These are phyloP conservation scores for Myxozyma neotropica DNA, from an alignment of 805 yeast genomes.

Conservation along the genomic window DNA sequence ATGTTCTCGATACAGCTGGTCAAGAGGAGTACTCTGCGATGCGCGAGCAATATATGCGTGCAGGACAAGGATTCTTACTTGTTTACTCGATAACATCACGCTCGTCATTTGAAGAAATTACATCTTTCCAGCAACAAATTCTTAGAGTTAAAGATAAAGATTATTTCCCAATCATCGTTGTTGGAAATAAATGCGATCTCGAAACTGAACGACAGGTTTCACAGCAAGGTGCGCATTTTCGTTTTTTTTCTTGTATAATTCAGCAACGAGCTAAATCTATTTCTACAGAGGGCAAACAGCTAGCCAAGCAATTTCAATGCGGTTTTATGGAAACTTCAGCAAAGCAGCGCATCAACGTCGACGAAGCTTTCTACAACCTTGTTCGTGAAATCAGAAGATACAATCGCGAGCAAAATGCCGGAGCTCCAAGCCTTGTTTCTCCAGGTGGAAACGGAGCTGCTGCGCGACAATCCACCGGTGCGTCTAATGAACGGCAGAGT, in stretches of 20 bases:
- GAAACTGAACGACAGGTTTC: slow-evolving; percentile 66
- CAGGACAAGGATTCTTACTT: slow-evolving; percentile 70
- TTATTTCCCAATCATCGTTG: slow-evolving; percentile 75
- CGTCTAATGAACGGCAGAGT: slow-evolving; percentile 15
- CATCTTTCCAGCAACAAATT: slow-evolving; percentile 78
- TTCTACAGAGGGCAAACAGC: slow-evolving; percentile 69
- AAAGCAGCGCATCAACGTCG: slow-evolving; percentile 86
- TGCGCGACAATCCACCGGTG: slow-evolving; percentile 6
- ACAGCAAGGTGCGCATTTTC: slow-evolving; percentile 28
- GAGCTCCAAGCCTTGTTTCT: slow-evolving; percentile 3
- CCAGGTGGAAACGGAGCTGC: slow-evolving; percentile 13
- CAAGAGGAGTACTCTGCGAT: slow-evolving; percentile 78
- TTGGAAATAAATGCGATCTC: slow-evolving; percentile 77
- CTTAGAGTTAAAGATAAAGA: slow-evolving; percentile 75
- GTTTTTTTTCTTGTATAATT: background rate
- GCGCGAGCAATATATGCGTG: slow-evolving; percentile 77
- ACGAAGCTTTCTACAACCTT: slow-evolving; percentile 73
- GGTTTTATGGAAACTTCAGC: slow-evolving; percentile 89
- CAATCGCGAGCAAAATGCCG: slow-evolving; percentile 29
- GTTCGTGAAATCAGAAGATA: slow-evolving; percentile 52
- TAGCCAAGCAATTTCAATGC: slow-evolving; percentile 65
- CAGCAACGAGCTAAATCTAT: background rate
- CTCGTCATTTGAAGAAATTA: slow-evolving; percentile 80
- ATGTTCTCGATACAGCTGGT: slow-evolving; percentile 96
- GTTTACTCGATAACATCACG: slow-evolving; percentile 88